A percentile compares a stretch with the other conserved stretches of the same genome.
These are phyloP conservation scores for Artemisia annua DNA, from an alignment of 129 eudicot genomes.

Conservation along the genomic window DNA sequence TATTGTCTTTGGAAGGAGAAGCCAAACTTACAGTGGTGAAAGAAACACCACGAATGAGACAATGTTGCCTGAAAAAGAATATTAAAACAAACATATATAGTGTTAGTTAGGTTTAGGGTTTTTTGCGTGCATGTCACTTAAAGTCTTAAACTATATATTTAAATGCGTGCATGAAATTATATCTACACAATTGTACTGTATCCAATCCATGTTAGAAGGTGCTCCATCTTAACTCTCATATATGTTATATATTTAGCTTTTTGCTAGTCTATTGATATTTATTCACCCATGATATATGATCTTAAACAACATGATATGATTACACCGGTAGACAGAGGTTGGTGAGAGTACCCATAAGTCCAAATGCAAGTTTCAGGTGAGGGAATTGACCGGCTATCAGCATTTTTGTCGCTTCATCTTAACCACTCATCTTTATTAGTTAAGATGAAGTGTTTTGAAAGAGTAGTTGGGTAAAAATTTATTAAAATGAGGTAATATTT, in stretches of 20 bases:
- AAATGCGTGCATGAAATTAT: too few relatives aligned
- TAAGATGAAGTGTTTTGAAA: too few relatives aligned
- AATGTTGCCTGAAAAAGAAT: conserved; percentile 51
- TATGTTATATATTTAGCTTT: too few relatives aligned
- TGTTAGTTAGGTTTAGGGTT: conserved; percentile 6
- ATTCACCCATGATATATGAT: too few relatives aligned
- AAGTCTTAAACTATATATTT: too few relatives aligned
- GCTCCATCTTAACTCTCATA: background rate
- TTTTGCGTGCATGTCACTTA: conserved; percentile 18
- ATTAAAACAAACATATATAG: background rate
- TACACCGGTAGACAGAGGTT: background rate
- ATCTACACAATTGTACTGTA: background rate
- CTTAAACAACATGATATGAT: too few relatives aligned
- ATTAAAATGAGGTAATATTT: too few relatives aligned
- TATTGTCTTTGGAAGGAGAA: too few relatives aligned
- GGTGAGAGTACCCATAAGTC: conserved; percentile 64
- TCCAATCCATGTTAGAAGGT: background rate
- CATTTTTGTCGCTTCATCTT: conserved; percentile 22
- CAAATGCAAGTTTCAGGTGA: conserved; percentile 70
- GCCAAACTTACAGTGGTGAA: conserved; percentile 50
- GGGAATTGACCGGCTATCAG: conserved; percentile 34
- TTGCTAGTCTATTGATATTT: too few relatives aligned
- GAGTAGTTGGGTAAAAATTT: too few relatives aligned
- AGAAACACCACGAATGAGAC: conserved; percentile 77
- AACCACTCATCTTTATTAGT: too few relatives aligned